Conservation (phyloP, 805 yeast genomes). For the Zygosaccharomyces kombuchaensis region DNA sequence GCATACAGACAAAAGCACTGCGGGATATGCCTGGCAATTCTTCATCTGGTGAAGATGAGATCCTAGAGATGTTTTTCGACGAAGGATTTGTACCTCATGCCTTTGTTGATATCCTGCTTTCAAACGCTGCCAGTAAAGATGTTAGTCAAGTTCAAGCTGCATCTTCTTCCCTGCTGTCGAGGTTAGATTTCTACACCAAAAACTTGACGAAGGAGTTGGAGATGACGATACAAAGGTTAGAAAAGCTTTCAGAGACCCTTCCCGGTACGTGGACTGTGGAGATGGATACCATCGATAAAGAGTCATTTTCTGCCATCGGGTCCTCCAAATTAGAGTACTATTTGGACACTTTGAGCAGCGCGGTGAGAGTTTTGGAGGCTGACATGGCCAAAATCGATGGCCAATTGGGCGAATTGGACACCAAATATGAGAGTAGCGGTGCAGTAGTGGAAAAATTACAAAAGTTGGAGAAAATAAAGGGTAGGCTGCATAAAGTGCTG, state of each 20-base stretch:
- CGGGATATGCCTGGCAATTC: neutral
- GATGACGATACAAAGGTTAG: constrained; percentile 44
- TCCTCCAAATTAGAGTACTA: constrained; percentile 63
- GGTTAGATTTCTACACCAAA: constrained; percentile 58
- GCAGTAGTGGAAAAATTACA: constrained; percentile 36
- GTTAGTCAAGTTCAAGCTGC: constrained; percentile 43
- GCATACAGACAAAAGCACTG: neutral
- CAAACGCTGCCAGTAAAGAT: constrained; percentile 34
- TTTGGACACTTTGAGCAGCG: constrained; percentile 53
- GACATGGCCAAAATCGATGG: constrained; percentile 39
- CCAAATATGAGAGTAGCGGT: constrained; percentile 17
- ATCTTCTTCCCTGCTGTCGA: constrained; percentile 50
- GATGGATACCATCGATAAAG: constrained; percentile 11
- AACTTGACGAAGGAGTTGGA: constrained; percentile 54
- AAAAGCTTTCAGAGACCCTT: constrained; percentile 48
- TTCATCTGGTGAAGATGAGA: constrained; percentile 33
- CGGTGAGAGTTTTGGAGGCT: constrained; percentile 51
- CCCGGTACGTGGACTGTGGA: constrained; percentile 36
- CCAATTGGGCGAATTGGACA: constrained; percentile 26
- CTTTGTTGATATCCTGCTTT: constrained; percentile 59
- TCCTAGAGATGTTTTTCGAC: constrained; percentile 65
- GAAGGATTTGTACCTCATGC: constrained; percentile 60
- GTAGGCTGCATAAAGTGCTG: constrained; percentile 44
- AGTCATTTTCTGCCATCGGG: constrained; percentile 31
- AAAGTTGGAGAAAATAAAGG: constrained; percentile 42